These are phyloP conservation scores for Dalechampia spathulata DNA, from an alignment of 441 rosid genomes.

Conservation along the genomic window DNA sequence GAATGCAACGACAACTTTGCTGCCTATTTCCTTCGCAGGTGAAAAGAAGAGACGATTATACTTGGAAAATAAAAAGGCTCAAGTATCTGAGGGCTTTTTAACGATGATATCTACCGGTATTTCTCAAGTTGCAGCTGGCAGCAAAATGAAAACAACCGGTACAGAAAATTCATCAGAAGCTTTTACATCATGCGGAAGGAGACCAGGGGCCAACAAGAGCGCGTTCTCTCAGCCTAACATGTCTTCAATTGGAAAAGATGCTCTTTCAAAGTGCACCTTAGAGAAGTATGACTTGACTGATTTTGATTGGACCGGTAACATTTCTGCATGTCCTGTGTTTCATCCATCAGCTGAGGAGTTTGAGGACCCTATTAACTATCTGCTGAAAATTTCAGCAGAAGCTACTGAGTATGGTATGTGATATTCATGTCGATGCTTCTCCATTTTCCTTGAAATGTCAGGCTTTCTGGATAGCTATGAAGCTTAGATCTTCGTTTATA, in stretches of 20 bases:
- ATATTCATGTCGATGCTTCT: not conserved
- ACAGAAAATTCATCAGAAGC: not conserved
- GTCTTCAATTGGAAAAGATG: slow-evolving; percentile 29
- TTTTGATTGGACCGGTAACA: slow-evolving; percentile 61
- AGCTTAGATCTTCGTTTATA: not conserved
- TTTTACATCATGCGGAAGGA: not conserved
- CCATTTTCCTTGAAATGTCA: not conserved
- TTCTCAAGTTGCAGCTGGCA: not conserved
- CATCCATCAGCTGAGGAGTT: slow-evolving; percentile 69
- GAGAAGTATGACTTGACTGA: slow-evolving; percentile 46
- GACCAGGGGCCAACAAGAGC: slow-evolving; percentile 1
- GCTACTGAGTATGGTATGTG: slow-evolving; percentile 75
- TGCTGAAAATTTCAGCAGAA: slow-evolving; percentile 73
- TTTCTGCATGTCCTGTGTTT: slow-evolving; percentile 84
- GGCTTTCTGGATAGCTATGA: not conserved
- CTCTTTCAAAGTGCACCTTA: slow-evolving; percentile 34
- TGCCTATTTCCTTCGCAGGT: not conserved
- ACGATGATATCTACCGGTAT: not conserved
- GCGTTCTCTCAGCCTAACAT: slow-evolving; percentile 22
- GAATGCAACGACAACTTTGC: not conserved
- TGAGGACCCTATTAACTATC: slow-evolving; percentile 71
- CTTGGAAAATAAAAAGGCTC: not conserved
- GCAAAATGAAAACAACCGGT: not conserved
- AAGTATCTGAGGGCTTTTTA: not conserved
- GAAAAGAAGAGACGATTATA: not conserved